Conservation (phyloP, 2,329 filamentous ascomycete genomes). For the Scorias spongiosa region DNA sequence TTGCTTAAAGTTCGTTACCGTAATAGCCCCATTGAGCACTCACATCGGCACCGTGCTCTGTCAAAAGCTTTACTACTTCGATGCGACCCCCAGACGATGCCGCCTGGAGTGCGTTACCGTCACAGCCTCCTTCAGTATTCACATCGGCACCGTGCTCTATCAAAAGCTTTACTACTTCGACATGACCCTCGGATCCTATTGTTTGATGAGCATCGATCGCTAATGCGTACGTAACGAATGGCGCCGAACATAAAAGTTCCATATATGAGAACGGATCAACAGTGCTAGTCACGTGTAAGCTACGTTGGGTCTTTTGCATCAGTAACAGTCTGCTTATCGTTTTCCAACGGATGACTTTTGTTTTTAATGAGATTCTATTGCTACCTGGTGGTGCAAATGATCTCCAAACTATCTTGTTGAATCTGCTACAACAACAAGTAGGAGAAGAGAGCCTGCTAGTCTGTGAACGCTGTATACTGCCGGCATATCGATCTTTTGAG, state of each 20-base stretch:
- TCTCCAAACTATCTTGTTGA: too few species aligned
- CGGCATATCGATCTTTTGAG: too few species aligned
- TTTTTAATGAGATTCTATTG: too few species aligned
- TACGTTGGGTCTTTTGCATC: constrained; percentile 8
- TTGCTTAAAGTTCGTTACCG: neutral
- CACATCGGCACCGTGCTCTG: constrained; percentile 57
- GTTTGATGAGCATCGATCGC: neutral
- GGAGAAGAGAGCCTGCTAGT: too few species aligned
- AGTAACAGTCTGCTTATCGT: constrained; percentile 9
- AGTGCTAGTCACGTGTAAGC: constrained; percentile 6
- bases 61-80: neutral
- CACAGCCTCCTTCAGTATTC: neutral
- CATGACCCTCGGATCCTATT: constrained; percentile 1
- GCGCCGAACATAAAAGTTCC: constrained; percentile 4
- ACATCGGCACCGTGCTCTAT: constrained; percentile 2
- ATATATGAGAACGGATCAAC: constrained; percentile 2
- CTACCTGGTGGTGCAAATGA: too few species aligned
- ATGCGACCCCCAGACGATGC: neutral
- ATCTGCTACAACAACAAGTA: too few species aligned
- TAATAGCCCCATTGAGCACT: constrained; percentile 30
- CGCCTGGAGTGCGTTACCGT: neutral
- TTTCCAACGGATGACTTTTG: constrained; percentile 9
- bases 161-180: constrained; percentile 2
- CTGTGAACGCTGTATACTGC: too few species aligned
- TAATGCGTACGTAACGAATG: neutral